Conservation (phyloP, 2,329 filamentous ascomycete species). For the Aspergillus amoenus region DNA sequence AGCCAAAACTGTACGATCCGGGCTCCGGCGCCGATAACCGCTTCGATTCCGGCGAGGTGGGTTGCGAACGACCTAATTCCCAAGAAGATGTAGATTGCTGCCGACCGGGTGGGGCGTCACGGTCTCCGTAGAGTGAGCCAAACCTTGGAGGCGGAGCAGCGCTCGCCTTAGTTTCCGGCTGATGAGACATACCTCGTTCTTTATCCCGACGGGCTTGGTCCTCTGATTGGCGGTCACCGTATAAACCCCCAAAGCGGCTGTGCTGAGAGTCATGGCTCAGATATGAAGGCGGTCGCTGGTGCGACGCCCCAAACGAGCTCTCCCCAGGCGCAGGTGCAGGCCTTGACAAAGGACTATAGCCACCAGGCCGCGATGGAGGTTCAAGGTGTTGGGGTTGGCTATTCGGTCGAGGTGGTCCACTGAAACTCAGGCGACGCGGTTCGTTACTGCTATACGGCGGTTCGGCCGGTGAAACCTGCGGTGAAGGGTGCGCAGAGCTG, state of each 20-base stretch:
- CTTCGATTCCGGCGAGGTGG: conserved; percentile 38
- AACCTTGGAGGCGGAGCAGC: conserved; percentile 30
- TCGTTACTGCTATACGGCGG: conserved; percentile 28
- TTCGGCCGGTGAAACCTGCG: conserved; percentile 35
- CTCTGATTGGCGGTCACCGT: conserved; percentile 36
- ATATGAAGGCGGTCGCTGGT: conserved; percentile 31
- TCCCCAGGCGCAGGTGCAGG: conserved; percentile 23
- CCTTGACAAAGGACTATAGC: conserved; percentile 37
- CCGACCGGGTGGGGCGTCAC: conserved; percentile 30
- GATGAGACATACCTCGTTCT: conserved; percentile 29
- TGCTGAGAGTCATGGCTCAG: conserved; percentile 32
- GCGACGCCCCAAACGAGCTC: conserved; percentile 21
- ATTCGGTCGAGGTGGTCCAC: conserved; percentile 43
- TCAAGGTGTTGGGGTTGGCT: conserved; percentile 43
- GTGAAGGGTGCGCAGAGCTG: conserved; percentile 34
- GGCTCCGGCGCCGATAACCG: conserved; percentile 35
- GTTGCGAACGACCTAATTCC: conserved; percentile 39
- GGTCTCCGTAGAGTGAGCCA: conserved; percentile 32
- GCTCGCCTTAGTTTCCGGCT: conserved; percentile 30
- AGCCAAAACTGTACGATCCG: conserved; percentile 33
- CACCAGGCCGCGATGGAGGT: conserved; percentile 28
- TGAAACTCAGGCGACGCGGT: conserved; percentile 44
- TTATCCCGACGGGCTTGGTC: conserved; percentile 37
- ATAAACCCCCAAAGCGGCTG: conserved; percentile 32
- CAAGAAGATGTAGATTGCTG: conserved; percentile 29